phyloP scores from a whole-genome alignment of 1,284 basidiomycete species.

The Ustilago trichophora region DNA sequence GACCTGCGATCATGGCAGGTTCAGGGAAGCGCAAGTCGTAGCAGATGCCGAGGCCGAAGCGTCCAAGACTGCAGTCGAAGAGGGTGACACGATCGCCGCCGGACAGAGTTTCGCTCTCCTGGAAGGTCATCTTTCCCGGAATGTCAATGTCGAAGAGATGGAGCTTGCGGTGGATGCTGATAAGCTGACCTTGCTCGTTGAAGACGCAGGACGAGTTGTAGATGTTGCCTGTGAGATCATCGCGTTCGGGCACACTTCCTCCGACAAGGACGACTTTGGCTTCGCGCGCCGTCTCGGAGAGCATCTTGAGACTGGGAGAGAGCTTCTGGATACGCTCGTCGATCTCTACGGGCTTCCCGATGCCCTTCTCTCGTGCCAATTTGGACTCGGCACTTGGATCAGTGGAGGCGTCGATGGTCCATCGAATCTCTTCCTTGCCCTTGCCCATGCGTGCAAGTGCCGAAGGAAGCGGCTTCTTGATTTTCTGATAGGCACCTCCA shows the following conservation, averaged over 20 bases:
- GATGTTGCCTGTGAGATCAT: slow-evolving; percentile 53
- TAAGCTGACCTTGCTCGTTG: slow-evolving; percentile 83
- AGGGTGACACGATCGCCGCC: slow-evolving; percentile 80
- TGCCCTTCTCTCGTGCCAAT: slow-evolving; percentile 39
- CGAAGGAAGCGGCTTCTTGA: slow-evolving; percentile 49
- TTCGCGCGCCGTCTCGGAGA: slow-evolving; percentile 83
- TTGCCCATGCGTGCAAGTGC: slow-evolving; percentile 35
- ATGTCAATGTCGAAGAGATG: slow-evolving; percentile 99
- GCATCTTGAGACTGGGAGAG: slow-evolving; percentile 77
- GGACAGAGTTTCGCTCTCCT: slow-evolving; percentile 93
- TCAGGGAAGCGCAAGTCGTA: slow-evolving; percentile 86
- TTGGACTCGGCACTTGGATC: slow-evolving; percentile 32
- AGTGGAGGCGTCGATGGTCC: slow-evolving; percentile 53
- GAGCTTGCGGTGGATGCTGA: slow-evolving; percentile 90
- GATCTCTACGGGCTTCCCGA: slow-evolving; percentile 70
- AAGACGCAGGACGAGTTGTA: slow-evolving; percentile 73
- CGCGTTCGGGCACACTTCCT: slow-evolving; percentile 70
- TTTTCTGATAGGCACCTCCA: slow-evolving; percentile 57
- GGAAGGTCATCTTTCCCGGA: slow-evolving; percentile 94
- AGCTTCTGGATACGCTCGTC: slow-evolving; percentile 68
- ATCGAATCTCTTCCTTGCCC: slow-evolving; percentile 42
- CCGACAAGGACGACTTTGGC: slow-evolving; percentile 88
- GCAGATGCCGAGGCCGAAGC: slow-evolving; percentile 89
- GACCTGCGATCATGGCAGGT: slow-evolving; percentile 87
- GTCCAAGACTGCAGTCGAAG: slow-evolving; percentile 93